These are phyloP conservation scores for Albifimbria verrucaria DNA, from an alignment of 2,329 filamentous ascomycete genomes.

Conservation along the genomic window DNA sequence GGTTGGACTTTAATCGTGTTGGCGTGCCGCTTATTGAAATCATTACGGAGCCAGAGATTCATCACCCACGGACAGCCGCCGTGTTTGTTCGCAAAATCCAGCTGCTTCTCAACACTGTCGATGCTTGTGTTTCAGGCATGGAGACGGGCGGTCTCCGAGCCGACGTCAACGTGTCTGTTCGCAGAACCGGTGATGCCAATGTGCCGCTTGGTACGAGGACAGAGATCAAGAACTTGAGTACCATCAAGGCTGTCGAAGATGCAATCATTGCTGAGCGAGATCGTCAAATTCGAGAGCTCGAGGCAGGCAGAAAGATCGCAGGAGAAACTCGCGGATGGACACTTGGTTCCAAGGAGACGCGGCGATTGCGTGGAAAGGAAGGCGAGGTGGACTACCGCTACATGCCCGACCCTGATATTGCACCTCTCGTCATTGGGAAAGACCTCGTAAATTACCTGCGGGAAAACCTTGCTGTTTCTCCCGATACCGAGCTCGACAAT, in stretches of 20 bases:
- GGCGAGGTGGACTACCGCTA: conserved; percentile 97
- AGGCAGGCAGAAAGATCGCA: conserved; percentile 68
- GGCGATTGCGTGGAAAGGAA: conserved; percentile 82
- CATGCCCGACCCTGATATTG: conserved; percentile 94
- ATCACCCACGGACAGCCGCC: conserved; percentile 81
- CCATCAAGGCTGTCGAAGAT: conserved; percentile 92
- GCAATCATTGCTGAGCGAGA: conserved; percentile 89
- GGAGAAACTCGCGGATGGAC: conserved; percentile 95
- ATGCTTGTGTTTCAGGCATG: conserved; percentile 89
- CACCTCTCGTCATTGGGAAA: conserved; percentile 70
- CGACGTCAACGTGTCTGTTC: conserved; percentile 92
- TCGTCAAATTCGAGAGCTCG: conserved; percentile 78
- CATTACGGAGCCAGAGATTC: conserved; percentile 86
- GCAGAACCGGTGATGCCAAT: conserved; percentile 45
- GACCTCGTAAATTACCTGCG: conserved; percentile 66
- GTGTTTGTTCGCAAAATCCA: conserved; percentile 89
- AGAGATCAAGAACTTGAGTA: conserved; percentile 96
- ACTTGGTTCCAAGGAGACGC: conserved; percentile 77
- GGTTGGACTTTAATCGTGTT: conserved; percentile 92
- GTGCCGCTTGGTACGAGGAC: conserved; percentile 73
- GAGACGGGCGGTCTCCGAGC: conserved; percentile 86
- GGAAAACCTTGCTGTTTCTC: conserved; percentile 63
- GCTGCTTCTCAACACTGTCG: conserved; percentile 70
- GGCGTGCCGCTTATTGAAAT: conserved; percentile 92
- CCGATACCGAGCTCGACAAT: conserved; percentile 65